Conservation (phyloP, 2,329 filamentous ascomycete species). For the Ophidiomyces ophidiicola region DNA sequence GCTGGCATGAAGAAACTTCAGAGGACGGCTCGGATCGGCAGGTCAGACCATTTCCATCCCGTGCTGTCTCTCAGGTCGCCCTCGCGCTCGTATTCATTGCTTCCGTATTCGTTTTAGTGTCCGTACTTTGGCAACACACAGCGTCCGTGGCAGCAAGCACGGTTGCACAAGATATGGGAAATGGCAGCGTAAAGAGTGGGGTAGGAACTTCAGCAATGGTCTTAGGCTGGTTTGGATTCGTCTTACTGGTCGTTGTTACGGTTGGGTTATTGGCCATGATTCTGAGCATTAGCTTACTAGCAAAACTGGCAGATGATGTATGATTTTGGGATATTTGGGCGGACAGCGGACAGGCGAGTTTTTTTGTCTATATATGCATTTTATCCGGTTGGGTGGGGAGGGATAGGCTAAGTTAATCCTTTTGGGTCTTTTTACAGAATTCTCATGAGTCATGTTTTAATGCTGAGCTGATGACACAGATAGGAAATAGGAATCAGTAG, state of each 20-base stretch:
- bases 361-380: slow-evolving; percentile 5
- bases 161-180: slow-evolving; percentile 84
- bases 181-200: slow-evolving; percentile 73
- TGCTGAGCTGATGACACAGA: too few species aligned
- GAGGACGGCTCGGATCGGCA: slow-evolving; percentile 76
- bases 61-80: slow-evolving; percentile 83
- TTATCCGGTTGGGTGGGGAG: background rate
- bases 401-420: too few species aligned
- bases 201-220: slow-evolving; percentile 95
- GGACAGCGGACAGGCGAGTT: too few species aligned
- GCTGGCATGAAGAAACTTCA: slow-evolving; percentile 78
- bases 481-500: too few species aligned
- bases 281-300: slow-evolving; percentile 72
- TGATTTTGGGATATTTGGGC: slow-evolving; percentile 8
- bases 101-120: slow-evolving; percentile 54
- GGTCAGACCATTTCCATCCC: slow-evolving; percentile 85
- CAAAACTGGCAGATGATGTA: slow-evolving; percentile 42
- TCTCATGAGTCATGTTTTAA: too few species aligned
- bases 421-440: too few species aligned
- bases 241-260: slow-evolving; percentile 83
- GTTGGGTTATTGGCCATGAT: slow-evolving; percentile 95
- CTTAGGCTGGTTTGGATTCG: slow-evolving; percentile 94
- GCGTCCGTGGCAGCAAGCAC: slow-evolving; percentile 90
- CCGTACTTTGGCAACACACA: slow-evolving; percentile 59
- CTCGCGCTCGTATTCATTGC: slow-evolving; percentile 77